Evolutionary conservation across 2,329 filamentous ascomycete species (phyloP), one percentile per base, ranked within the genome.

Genomic region (Ceratocystis lukuohia): DNA sequence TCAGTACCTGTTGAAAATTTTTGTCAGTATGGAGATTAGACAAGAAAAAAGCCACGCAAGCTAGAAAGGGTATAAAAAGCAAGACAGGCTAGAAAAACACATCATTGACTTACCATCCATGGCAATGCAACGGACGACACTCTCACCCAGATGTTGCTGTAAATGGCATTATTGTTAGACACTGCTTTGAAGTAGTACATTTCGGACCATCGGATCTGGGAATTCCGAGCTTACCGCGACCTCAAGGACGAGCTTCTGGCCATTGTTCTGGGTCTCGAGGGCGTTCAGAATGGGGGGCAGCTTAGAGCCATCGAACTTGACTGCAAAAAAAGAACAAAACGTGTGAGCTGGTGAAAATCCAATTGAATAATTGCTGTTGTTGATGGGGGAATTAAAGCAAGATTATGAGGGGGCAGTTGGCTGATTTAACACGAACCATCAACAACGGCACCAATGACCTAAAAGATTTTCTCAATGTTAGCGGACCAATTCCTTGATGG

Each of bases 121-220:
- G 81, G 94, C 94, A 96, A 99, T 99, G 80, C 91, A 96, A 80
- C 94, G 88, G 79, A 99, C 94, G 77, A 96, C 90, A 84, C 91
- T 96, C 84, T 99, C 90, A 83, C 94, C 94, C 80, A 99, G 82
- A 87, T 97, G 94, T 96, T 99, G 94, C 91, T 96, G 74, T 72
- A 69, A 64, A 61, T 82, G 74, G 69, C 17, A 28, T 15, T 15
- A 28, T 15, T 12, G 61, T 68, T 65, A 67, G 41, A 50, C 50
- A 64, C 17, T 45, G 10, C 6, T 41, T 41, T 30, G 10, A 50
- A 46, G 8, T 50, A 25, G n/a, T n/a, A 69, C 75, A 12, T 22
- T 65, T 66, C 59, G 66, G 59, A 63, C 53, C 33, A 64, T 66
- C 61, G 64, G 64, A 63, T 63, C 62, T 64, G 50, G 61, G 53